Base-by-base conservation (phyloP, 768 basidiomycete genomes). In the Boletus tomentosulus region DNA sequence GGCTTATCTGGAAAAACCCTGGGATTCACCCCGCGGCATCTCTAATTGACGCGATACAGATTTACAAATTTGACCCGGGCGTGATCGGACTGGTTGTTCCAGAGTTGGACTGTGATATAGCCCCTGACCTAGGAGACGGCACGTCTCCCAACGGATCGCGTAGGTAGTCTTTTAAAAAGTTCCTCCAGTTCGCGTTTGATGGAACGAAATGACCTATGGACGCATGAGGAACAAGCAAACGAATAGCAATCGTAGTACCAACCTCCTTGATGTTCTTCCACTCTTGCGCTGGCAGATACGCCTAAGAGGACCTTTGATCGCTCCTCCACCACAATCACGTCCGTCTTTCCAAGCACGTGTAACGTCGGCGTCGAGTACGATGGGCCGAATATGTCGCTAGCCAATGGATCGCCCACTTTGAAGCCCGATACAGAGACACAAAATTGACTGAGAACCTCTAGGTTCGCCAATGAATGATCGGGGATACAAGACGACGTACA, bases 191-290 rank as follows among this genome's bases (percentile, higher is more conserved):
- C 1, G 79, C 82, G 60, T 86, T 89, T 10, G 84, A 85, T 2
- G 92, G 92, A 4, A 93, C 83, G 59, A 91, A 90, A 67, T 94
- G 91, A 8, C 89, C 90, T 92, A 59, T 22, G 31, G 10, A 46
- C 13, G 9, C 5, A 6, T 64, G 39, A 58, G 22, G 27, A 44
- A 48, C 27, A 12, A 46, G 6, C 15, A 44, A 25, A 35, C 13
- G 41, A 46, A 49, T 11, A 46, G 16, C 48, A 15, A 39, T 38
- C 37, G 3, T n/a, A 6, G 39, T 19, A 71, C 84, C 30, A 53
- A 91, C 92, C 92, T 50, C 92, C 92, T 25, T 83, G 82, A 53
- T 94, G 92, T 58, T 77, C 78, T 64, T 89, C 89, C 9, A 93
- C 78, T 11, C 90, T 78, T 30, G 76, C 75, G 44, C 79, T 78